phyloP scores from a whole-genome alignment of 441 rosid species.

The Viola pubescens region DNA sequence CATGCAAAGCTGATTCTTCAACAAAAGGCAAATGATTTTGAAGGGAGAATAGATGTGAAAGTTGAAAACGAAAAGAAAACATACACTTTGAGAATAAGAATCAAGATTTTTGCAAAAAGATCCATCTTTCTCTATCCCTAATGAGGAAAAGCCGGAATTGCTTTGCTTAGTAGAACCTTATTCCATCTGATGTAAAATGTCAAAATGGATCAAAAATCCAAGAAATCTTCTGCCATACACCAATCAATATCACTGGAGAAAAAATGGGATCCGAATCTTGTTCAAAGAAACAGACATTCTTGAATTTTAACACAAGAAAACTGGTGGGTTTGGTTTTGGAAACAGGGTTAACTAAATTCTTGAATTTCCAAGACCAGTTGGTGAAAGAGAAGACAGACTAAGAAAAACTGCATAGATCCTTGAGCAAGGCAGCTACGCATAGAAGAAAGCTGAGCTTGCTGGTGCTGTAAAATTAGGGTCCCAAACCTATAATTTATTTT shows the following conservation, averaged over 20 bases:
- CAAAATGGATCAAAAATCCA: slow-evolving; percentile 33
- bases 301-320: slow-evolving; percentile 23
- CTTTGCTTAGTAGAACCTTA: slow-evolving; percentile 29
- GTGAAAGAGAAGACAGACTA: slow-evolving; percentile 22
- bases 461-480: too few relatives aligned
- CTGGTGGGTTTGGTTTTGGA: slow-evolving; percentile 35
- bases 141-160: slow-evolving; percentile 1
- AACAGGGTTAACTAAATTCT: too few relatives aligned
- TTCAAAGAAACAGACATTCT: slow-evolving; percentile 36
- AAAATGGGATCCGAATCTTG: slow-evolving; percentile 17
- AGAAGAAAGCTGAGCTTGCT: too few relatives aligned
- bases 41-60: slow-evolving; percentile 10
- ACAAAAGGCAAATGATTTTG: slow-evolving; percentile 26
- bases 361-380: slow-evolving; percentile 38
- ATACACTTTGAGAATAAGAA: slow-evolving; percentile 24
- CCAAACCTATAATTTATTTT: too few relatives aligned
- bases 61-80: slow-evolving; percentile 16
- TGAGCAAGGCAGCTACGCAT: slow-evolving; percentile 8
- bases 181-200: slow-evolving; percentile 27
- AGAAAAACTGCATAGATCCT: slow-evolving; percentile 8
- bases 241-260: slow-evolving; percentile 11
- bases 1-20: slow-evolving; percentile 13
- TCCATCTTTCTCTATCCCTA: slow-evolving; percentile 13
- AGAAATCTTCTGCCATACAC: slow-evolving; percentile 27
- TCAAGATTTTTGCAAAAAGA: slow-evolving; percentile 24